Evolutionary conservation across 2,329 filamentous ascomycete genomes (phyloP).

Genomic region (Magnaporthiopsis poae): DNA sequence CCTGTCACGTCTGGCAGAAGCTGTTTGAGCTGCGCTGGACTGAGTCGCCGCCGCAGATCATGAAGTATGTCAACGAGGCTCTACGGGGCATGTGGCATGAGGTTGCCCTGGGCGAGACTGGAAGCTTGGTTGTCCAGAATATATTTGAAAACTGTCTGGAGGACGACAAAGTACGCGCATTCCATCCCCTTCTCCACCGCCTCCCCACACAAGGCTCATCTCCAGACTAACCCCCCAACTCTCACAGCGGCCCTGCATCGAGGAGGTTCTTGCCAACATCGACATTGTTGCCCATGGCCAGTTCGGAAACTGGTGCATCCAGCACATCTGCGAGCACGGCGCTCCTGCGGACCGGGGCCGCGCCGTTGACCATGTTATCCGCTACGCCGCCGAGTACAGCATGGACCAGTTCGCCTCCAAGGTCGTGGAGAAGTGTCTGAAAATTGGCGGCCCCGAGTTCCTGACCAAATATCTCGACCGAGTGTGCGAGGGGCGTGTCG

Average conservation of each 20-base stretch:
- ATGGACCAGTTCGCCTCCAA: slow-evolving; percentile 99
- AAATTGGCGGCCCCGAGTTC: slow-evolving; percentile 87
- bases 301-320: slow-evolving; percentile 99
- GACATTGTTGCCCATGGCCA: slow-evolving; percentile 94
- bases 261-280: slow-evolving; percentile 89
- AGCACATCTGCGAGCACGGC: slow-evolving; percentile 96
- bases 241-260: slow-evolving; percentile 78
- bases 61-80: slow-evolving; percentile 95
- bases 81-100: slow-evolving; percentile 97
- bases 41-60: slow-evolving; percentile 89
- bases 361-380: slow-evolving; percentile 89
- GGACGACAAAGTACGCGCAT: slow-evolving; percentile 74
- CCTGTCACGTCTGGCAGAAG: slow-evolving; percentile 99
- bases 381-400: slow-evolving; percentile 88
- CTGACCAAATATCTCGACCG: slow-evolving; percentile 84
- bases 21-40: slow-evolving; percentile 96
- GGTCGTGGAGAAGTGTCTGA: slow-evolving; percentile 97
- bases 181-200: slow-evolving; percentile 1
- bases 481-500: slow-evolving; percentile 80
- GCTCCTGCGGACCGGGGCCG: slow-evolving; percentile 81
- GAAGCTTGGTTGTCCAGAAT: slow-evolving; percentile 95
- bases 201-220: too few species aligned
- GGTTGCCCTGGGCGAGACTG: slow-evolving; percentile 91
- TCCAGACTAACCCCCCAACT: slow-evolving; percentile 2
- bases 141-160: slow-evolving; percentile 99